phyloP scores from a whole-genome alignment of 345 rosid genomes.

The Gossypium turneri region DNA sequence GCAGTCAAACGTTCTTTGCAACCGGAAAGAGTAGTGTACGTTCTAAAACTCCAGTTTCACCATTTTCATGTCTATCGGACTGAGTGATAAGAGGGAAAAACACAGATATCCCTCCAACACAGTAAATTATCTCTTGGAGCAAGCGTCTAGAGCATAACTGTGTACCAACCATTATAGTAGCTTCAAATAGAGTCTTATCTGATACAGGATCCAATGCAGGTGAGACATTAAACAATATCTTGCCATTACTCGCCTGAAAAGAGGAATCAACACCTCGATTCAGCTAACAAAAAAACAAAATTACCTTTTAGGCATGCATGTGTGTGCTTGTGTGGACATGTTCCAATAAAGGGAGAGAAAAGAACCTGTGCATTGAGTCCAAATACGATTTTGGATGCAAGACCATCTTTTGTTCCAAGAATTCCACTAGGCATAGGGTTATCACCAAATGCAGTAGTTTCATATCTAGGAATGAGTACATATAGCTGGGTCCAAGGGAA shows the following conservation, averaged over 20 bases:
- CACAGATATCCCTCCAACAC: constrained; percentile 96
- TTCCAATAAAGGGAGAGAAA: constrained; percentile 4
- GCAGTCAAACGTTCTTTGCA: constrained; percentile 79
- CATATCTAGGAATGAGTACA: constrained; percentile 89
- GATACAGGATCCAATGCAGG: constrained; percentile 52
- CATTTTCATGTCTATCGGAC: constrained; percentile 71
- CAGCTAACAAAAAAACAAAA: neutral
- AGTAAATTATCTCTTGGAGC: constrained; percentile 90
- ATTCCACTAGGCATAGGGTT: constrained; percentile 66
- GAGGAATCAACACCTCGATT: constrained; percentile 19
- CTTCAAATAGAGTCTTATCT: constrained; percentile 74
- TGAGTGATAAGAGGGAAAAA: constrained; percentile 90
- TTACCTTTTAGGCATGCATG: neutral
- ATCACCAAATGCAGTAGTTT: constrained; percentile 50
- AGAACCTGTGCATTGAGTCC: constrained; percentile 96
- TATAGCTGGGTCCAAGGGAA: constrained; percentile 91
- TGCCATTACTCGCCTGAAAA: constrained; percentile 88
- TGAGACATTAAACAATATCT: constrained; percentile 80
- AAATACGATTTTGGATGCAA: constrained; percentile 80
- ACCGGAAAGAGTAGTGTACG: constrained; percentile 50
- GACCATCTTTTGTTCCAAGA: constrained; percentile 90
- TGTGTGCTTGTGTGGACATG: neutral
- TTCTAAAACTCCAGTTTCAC: constrained; percentile 45
- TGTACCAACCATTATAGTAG: constrained; percentile 68
- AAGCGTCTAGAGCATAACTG: constrained; percentile 90